phyloP scores from a whole-genome alignment of 2,329 filamentous ascomycete genomes.

The Podosphaera aphanis region DNA sequence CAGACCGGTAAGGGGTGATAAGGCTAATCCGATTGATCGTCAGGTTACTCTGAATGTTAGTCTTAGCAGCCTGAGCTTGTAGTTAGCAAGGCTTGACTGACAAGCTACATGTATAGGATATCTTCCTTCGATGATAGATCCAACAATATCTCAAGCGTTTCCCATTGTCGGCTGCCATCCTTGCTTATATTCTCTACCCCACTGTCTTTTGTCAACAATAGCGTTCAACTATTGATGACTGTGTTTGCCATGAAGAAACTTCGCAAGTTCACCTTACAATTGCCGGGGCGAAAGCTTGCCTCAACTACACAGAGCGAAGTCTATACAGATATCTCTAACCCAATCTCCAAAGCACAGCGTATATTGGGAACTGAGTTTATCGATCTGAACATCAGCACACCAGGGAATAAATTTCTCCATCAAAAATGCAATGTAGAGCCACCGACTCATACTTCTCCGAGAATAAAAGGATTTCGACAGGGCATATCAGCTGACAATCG shows the following conservation, averaged over 20 bases:
- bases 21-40: neutral
- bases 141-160: neutral
- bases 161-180: neutral
- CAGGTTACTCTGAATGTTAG: neutral
- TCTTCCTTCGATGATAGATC: neutral
- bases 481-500: neutral
- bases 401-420: neutral
- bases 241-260: neutral
- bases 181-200: neutral
- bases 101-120: neutral
- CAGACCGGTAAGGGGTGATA: neutral
- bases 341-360: neutral
- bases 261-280: neutral
- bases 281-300: neutral
- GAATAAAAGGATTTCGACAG: neutral
- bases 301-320: neutral
- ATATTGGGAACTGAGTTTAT: neutral
- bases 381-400: neutral
- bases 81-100: neutral
- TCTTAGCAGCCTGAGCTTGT: neutral
- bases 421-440: neutral
- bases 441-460: neutral
- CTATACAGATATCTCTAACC: neutral
- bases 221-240: neutral
- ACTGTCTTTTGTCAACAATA: too few relatives aligned